Base-by-base conservation (phyloP, 2,329 filamentous ascomycete genomes). In the Tolypocladium album region DNA sequence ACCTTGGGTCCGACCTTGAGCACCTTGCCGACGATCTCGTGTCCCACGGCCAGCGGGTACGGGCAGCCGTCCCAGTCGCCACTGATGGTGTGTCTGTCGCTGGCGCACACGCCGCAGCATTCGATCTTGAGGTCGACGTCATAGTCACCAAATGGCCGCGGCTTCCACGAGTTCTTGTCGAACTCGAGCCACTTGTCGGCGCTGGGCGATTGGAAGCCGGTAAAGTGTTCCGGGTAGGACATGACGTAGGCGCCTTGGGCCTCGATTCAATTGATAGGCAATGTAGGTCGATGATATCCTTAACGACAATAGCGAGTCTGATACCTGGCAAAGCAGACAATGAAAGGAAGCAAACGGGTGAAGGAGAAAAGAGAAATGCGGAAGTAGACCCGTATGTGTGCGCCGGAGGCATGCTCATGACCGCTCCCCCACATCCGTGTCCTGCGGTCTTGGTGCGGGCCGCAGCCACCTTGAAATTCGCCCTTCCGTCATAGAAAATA, bases 91-190 rank as follows among this genome's bases (percentile, higher is more conserved):
- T 89, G 88, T 56, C 88, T 78, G 69, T 91, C 88, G 65, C 83
- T 88, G 66, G 87, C 84, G 71, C 88, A 91, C 58, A 91, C 81
- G 69, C 90, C 89, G 69, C 89, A 93, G 70, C 84, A 87, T 65
- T 92, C 86, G 68, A 96, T 88, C 79, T 92, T 88, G 75, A 96
- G 84, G 71, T 96, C 91, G 67, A 96, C 85, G 71, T 96, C 91
- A 74, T 90, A 83, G 71, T 92, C 89, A 65, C 88, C 90, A 71
- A 95, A 95, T 22, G 89, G 88, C 78, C 95, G 94, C 61, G 92
- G 86, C 67, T 86, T 83, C 78, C 90, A 91, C 78, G 92, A 73
- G 70, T 88, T 85, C 76, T 90, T 88, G 68, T 87, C 78, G 69
- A 87, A 85, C 61, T 86, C 78, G 64, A 82, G 74, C 79, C 80